Base-by-base conservation (phyloP, 371 early-diverging fungal species). In the Apophysomyces trapeziformis region DNA sequence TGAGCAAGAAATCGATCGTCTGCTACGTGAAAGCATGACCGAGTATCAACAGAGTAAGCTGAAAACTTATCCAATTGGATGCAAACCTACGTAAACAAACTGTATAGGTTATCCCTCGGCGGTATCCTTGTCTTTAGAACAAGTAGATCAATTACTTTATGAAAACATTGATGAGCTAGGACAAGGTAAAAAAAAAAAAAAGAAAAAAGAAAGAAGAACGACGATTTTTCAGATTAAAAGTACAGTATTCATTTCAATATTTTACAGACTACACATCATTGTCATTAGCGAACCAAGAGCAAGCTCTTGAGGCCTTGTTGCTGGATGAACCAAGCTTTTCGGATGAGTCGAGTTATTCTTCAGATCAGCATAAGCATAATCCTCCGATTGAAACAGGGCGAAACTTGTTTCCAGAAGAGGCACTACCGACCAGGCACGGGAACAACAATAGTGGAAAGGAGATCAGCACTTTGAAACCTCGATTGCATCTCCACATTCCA, bases 1-100 rank as follows among this genome's bases (percentile, higher is more conserved):
- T 39, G 58, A 61, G 5, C 68, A 60, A 39, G 68, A 68, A 59
- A 72, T 78, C 11, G 75, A 78, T 38, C 68, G 73, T 32, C 45
- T 78, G 38, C 73, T 78, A 9, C 21, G 64, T 56, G 54, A 38
- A 54, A 37, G 66, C 38, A 65, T 59, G 60, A 47, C 60, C 45
- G 60, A 5, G 4, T 44, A 2, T 35, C 47, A 36, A n/a, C 64
- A n/a, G 44, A 41, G 32, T 43, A 43, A 7, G 32, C 57, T 38
- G 38, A 14, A 2, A 54, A 47, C 5, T 18, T 26, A 32, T 35
- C 32, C 38, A 16, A 41, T 41, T 2, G 13, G 13, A 11, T 41
- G 11, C 41, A 13, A 41, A 13, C 41, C 13, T 41, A 41, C 41
- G 13, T 41, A 41, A 8, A 13, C 41, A 11, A 41, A 16, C 43